Evolutionary conservation across 495 filamentous ascomycete species (phyloP).

Genomic region (Immersiella caudata): DNA sequence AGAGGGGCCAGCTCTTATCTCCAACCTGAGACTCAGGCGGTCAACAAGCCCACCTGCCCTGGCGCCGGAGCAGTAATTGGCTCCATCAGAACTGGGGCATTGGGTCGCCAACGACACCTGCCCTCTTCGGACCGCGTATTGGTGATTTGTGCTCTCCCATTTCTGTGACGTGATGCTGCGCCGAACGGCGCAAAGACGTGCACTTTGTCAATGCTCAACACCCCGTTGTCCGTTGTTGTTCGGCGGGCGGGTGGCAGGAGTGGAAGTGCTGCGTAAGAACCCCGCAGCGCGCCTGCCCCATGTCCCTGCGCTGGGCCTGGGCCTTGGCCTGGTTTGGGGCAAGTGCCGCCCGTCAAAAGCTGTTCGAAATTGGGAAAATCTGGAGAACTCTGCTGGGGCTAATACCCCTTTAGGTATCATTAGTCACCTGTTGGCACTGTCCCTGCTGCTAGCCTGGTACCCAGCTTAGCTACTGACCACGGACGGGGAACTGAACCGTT

Average conservation of each 20-base stretch:
- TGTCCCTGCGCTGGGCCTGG: neutral
- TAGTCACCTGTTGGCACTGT: neutral
- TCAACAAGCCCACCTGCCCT: neutral
- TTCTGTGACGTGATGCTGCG: neutral
- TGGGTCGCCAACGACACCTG: neutral
- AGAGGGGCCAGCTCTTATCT: constrained; percentile 3
- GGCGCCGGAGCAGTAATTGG: neutral
- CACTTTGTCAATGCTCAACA: no score
- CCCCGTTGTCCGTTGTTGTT: neutral
- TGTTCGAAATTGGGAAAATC: neutral
- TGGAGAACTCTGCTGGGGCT: neutral
- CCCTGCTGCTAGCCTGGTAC: neutral
- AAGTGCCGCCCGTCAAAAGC: neutral
- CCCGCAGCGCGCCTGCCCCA: neutral
- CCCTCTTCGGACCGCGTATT: neutral
- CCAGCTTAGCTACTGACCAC: constrained; percentile 7
- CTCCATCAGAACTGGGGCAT: neutral
- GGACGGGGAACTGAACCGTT: constrained; percentile 3
- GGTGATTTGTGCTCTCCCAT: neutral
- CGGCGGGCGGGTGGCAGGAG: neutral
- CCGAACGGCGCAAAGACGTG: neutral
- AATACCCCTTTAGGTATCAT: neutral
- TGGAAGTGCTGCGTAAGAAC: neutral
- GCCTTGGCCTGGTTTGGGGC: neutral
- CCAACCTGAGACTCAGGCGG: neutral